Conservation (phyloP, 345 rosid species). For the Euphorbia pulcherrima region DNA sequence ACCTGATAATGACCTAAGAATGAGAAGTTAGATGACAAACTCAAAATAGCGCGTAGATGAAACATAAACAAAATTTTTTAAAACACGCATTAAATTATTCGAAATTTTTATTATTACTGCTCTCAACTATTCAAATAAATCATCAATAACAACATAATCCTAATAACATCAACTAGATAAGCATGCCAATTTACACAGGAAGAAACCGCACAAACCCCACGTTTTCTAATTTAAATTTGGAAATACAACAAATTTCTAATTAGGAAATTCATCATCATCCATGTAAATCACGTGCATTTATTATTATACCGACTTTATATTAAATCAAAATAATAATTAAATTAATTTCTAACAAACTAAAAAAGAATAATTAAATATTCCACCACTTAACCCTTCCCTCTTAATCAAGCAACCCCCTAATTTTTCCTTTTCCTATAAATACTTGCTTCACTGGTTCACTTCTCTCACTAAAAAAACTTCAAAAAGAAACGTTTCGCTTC, state of each 20-base stretch:
- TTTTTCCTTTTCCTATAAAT: background rate
- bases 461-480: background rate
- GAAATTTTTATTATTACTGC: too few species aligned
- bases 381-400: background rate
- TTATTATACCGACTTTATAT: conserved; percentile 19
- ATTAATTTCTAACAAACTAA: too few species aligned
- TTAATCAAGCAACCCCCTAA: background rate
- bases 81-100: too few species aligned
- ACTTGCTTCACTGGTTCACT: background rate
- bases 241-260: background rate
- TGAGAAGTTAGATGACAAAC: too few species aligned
- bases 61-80: too few species aligned
- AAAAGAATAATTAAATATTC: too few species aligned
- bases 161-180: too few species aligned
- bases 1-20: too few species aligned
- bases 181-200: too few species aligned
- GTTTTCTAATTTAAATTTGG: background rate
- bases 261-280: conserved; percentile 18
- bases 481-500: background rate
- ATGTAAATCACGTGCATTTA: conserved; percentile 54
- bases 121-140: too few species aligned
- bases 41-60: too few species aligned
- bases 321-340: background rate
- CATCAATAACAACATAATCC: too few species aligned
- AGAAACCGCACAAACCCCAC: background rate